phyloP scores from a whole-genome alignment of 495 filamentous ascomycete genomes.

The Daldinia grandis region DNA sequence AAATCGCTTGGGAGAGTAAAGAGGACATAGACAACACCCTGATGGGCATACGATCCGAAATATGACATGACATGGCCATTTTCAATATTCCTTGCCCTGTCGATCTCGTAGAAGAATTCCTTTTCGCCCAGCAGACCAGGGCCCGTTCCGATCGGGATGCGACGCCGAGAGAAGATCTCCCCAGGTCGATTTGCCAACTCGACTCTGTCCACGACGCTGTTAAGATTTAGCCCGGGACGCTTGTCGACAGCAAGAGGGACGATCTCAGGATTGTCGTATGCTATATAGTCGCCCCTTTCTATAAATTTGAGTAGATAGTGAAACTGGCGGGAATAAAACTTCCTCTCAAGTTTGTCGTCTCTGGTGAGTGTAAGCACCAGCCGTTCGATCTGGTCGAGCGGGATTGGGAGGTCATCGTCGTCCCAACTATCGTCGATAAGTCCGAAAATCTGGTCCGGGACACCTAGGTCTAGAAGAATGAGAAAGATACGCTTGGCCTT shows the following conservation, averaged over 20 bases:
- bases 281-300: slow-evolving; percentile 71
- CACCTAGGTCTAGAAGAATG: slow-evolving; percentile 78
- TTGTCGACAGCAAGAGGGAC: slow-evolving; percentile 77
- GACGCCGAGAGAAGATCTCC: slow-evolving; percentile 73
- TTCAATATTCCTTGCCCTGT: slow-evolving; percentile 67
- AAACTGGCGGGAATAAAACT: slow-evolving; percentile 85
- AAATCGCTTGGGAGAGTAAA: slow-evolving; percentile 78
- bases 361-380: slow-evolving; percentile 68
- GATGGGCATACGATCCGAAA: slow-evolving; percentile 80
- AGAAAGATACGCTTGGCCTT: slow-evolving; percentile 83
- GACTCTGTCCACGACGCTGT: slow-evolving; percentile 70
- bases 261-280: slow-evolving; percentile 80
- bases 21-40: slow-evolving; percentile 75
- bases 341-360: slow-evolving; percentile 70
- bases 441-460: slow-evolving; percentile 85
- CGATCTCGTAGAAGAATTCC: slow-evolving; percentile 75
- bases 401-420: slow-evolving; percentile 86
- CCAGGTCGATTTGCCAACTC: slow-evolving; percentile 66
- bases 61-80: slow-evolving; percentile 85
- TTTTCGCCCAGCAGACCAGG: slow-evolving; percentile 66
- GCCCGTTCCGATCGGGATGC: slow-evolving; percentile 68
- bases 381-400: slow-evolving; percentile 72
- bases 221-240: slow-evolving; percentile 60
- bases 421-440: slow-evolving; percentile 87
- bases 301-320: slow-evolving; percentile 78